These are phyloP conservation scores for Moesziomyces sp. DNA, from an alignment of 1,284 basidiomycete genomes.

Conservation along the genomic window DNA sequence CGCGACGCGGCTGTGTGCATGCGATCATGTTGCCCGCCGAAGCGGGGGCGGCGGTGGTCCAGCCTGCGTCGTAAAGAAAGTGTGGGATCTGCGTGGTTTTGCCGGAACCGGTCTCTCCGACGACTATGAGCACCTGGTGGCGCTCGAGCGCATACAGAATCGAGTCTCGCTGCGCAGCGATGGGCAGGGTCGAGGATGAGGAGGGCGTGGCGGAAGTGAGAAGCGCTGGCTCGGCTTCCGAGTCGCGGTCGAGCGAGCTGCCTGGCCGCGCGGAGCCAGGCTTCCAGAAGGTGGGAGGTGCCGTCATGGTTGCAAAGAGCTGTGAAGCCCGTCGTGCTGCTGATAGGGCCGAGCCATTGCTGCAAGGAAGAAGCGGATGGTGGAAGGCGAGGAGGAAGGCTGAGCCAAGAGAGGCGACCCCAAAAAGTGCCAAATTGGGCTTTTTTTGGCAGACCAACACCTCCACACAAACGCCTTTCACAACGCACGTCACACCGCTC, in stretches of 20 bases:
- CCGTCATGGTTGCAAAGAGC: not conserved
- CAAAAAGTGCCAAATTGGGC: constrained; percentile 1
- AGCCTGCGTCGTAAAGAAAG: constrained; percentile 84
- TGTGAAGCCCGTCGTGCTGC: no score
- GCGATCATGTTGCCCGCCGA: constrained; percentile 57
- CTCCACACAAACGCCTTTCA: constrained; percentile 19
- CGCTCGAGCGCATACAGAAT: constrained; percentile 86
- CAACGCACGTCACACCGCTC: not conserved
- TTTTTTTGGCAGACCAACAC: constrained; percentile 27
- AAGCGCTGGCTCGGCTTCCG: constrained; percentile 4
- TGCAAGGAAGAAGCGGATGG: not conserved
- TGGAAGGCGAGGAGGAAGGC: not conserved
- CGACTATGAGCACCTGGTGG: constrained; percentile 82
- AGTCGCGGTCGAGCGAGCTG: constrained; percentile 29
- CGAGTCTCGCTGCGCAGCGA: constrained; percentile 84
- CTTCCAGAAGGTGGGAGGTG: constrained; percentile 59
- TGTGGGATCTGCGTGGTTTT: constrained; percentile 80
- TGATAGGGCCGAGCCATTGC: constrained; percentile 1
- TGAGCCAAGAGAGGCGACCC: not conserved
- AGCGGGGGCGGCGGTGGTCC: constrained; percentile 55
- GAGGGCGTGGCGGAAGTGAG: constrained; percentile 1
- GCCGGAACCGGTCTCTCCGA: constrained; percentile 59
- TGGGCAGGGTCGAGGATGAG: constrained; percentile 74
- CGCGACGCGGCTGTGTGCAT: constrained; percentile 67
- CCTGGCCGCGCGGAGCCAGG: constrained; percentile 59